A percentile compares a stretch with the other conserved stretches of the same genome.
phyloP scores from a whole-genome alignment of 352 stramenopile species.

The Phytophthora pseudosyringae region DNA sequence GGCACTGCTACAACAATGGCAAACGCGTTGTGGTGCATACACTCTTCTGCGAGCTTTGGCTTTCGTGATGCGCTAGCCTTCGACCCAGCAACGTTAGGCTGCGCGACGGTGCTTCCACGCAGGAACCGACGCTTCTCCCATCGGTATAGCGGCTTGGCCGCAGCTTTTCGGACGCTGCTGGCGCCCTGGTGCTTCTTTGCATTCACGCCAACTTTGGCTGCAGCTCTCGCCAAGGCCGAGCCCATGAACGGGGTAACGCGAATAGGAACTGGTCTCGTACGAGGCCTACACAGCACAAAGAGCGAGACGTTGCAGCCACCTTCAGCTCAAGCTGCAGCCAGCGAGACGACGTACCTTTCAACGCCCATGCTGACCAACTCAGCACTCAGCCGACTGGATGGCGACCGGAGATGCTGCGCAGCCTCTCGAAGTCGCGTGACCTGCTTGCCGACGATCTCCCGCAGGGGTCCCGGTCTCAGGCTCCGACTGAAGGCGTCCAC shows the following conservation, averaged over 20 bases:
- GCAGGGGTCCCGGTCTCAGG: slow-evolving; percentile 48
- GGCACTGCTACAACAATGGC: background rate
- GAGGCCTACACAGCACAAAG: slow-evolving; percentile 20
- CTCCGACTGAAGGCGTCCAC: slow-evolving; percentile 52
- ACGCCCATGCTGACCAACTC: slow-evolving; percentile 20
- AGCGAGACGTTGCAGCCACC: background rate
- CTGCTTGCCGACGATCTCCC: slow-evolving; percentile 61
- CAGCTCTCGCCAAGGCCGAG: slow-evolving; percentile 31
- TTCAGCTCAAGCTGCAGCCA: background rate
- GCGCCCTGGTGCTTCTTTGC: slow-evolving; percentile 46
- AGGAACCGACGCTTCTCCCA: slow-evolving; percentile 56
- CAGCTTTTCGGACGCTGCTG: slow-evolving; percentile 32
- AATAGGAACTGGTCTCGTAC: slow-evolving; percentile 25
- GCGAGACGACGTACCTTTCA: slow-evolving; percentile 16
- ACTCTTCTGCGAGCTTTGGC: slow-evolving; percentile 24
- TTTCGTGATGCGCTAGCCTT: slow-evolving; percentile 19
- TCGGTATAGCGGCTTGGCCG: slow-evolving; percentile 57
- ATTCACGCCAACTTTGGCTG: slow-evolving; percentile 23
- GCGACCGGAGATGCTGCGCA: slow-evolving; percentile 38
- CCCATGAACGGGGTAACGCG: slow-evolving; percentile 45
- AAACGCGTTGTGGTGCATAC: slow-evolving; percentile 3
- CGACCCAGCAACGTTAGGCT: slow-evolving; percentile 22
- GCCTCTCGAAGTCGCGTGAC: slow-evolving; percentile 39
- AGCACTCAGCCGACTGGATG: slow-evolving; percentile 17
- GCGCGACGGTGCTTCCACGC: slow-evolving; percentile 21